Evolutionary conservation across 257 asterid species (phyloP).

Genomic region (Plantago elongata): DNA sequence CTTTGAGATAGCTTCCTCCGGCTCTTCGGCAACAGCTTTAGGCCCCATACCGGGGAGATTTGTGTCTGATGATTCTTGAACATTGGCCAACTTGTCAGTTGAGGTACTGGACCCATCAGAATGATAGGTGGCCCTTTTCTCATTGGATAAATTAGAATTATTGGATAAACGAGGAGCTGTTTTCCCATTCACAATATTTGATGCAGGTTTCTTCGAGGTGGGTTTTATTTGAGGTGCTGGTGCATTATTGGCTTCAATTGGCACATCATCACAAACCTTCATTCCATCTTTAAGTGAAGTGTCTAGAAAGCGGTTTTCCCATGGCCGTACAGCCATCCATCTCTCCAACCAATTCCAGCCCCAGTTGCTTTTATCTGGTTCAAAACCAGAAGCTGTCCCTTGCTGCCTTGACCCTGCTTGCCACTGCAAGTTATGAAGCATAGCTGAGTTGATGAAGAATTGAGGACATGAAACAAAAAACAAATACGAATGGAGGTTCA

Average conservation of each 20-base stretch:
- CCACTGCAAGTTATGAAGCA: slow-evolving; percentile 60
- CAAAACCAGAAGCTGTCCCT: slow-evolving; percentile 45
- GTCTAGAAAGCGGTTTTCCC: slow-evolving; percentile 95
- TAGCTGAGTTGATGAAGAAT: slow-evolving; percentile 15
- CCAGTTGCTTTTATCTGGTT: slow-evolving; percentile 92
- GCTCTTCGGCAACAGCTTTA: slow-evolving; percentile 54
- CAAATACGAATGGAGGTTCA: too few relatives aligned
- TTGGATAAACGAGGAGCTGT: slow-evolving; percentile 43
- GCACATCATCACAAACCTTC: slow-evolving; percentile 44
- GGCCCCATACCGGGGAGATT: slow-evolving; percentile 29
- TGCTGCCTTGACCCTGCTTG: slow-evolving; percentile 94
- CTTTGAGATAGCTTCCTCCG: slow-evolving; percentile 60
- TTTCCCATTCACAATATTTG: slow-evolving; percentile 43
- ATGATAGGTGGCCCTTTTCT: slow-evolving; percentile 44
- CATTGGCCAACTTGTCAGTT: slow-evolving; percentile 44
- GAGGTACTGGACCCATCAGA: slow-evolving; percentile 68
- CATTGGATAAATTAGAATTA: slow-evolving; percentile 45
- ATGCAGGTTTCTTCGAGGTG: slow-evolving; percentile 43
- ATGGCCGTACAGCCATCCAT: slow-evolving; percentile 99
- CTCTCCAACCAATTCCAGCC: slow-evolving; percentile 99
- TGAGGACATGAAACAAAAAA: background rate
- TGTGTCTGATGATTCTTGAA: slow-evolving; percentile 41
- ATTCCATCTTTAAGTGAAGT: slow-evolving; percentile 67
- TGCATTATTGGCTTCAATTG: slow-evolving; percentile 40
- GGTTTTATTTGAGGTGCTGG: slow-evolving; percentile 35